phyloP scores from a whole-genome alignment of 2,329 filamentous ascomycete species.

The Ascochyta viciae-villosae region DNA sequence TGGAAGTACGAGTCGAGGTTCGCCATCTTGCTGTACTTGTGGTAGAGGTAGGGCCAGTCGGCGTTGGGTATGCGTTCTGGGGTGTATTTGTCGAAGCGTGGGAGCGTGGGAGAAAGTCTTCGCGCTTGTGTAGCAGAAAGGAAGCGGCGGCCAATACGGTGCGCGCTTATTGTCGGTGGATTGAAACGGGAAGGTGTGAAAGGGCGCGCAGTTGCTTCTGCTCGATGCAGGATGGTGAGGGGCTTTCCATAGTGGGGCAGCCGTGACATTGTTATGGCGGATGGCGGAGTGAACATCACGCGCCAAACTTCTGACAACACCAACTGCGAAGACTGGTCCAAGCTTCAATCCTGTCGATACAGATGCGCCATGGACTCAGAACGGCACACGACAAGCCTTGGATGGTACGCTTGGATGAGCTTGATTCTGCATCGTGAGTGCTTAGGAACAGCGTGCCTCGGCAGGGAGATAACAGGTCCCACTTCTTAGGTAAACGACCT shows the following conservation, averaged over 20 bases:
- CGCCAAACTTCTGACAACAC: slow-evolving; percentile 3
- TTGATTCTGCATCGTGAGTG: slow-evolving; percentile 4
- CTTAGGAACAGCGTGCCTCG: slow-evolving; percentile 8
- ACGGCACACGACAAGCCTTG: slow-evolving; percentile 5
- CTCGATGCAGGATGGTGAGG: slow-evolving; percentile 27
- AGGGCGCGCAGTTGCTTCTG: slow-evolving; percentile 17
- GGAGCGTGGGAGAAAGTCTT: slow-evolving; percentile 16
- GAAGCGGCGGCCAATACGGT: slow-evolving; percentile 20
- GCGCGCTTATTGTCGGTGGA: slow-evolving; percentile 43
- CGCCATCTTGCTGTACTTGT: slow-evolving; percentile 71
- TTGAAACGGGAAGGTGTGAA: slow-evolving; percentile 42
- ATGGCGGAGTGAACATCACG: slow-evolving; percentile 14
- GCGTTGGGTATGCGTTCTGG: slow-evolving; percentile 30
- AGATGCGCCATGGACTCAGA: neutral
- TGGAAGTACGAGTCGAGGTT: slow-evolving; percentile 92
- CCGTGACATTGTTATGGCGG: slow-evolving; percentile 17
- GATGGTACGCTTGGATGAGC: slow-evolving; percentile 8
- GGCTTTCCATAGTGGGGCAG: slow-evolving; percentile 7
- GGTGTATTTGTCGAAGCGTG: slow-evolving; percentile 26
- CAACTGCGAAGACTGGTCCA: slow-evolving; percentile 10
- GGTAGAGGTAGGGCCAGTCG: slow-evolving; percentile 58
- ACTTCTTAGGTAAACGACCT: slow-evolving; percentile 18
- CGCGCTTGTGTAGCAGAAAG: slow-evolving; percentile 18
- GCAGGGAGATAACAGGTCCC: slow-evolving; percentile 8
- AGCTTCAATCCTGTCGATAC: slow-evolving; percentile 3